phyloP scores from a whole-genome alignment of 805 yeast genomes.

The Saccharomyces kudriavzevii region DNA sequence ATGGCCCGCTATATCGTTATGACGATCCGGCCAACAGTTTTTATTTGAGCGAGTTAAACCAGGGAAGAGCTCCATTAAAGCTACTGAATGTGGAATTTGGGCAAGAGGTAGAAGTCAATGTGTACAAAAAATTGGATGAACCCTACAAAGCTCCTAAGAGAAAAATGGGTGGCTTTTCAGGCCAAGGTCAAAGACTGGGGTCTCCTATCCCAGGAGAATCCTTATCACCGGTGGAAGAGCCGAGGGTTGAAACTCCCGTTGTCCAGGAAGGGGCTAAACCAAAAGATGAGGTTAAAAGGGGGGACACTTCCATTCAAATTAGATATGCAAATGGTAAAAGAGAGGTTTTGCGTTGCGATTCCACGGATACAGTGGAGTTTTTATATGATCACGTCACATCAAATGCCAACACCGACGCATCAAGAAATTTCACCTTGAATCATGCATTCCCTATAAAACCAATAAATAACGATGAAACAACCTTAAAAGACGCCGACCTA shows the following conservation, averaged over 20 bases:
- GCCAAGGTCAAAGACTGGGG: constrained; percentile 80
- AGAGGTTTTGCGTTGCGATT: constrained; percentile 52
- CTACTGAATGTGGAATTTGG: constrained; percentile 77
- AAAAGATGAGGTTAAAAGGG: constrained; percentile 27
- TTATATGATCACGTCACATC: constrained; percentile 57
- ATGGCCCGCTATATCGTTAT: constrained; percentile 75
- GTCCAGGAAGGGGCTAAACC: constrained; percentile 15
- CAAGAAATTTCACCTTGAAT: constrained; percentile 55
- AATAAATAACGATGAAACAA: constrained; percentile 46
- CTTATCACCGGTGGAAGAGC: constrained; percentile 9
- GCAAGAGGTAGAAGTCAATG: constrained; percentile 88
- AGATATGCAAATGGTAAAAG: constrained; percentile 78
- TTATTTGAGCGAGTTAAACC: constrained; percentile 69
- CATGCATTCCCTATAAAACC: constrained; percentile 77
- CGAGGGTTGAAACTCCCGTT: constrained; percentile 20
- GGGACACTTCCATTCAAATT: constrained; percentile 72
- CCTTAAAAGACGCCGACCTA: constrained; percentile 68
- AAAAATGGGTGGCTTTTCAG: constrained; percentile 59
- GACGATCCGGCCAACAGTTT: constrained; percentile 86
- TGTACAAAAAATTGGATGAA: constrained; percentile 74
- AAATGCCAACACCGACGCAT: constrained; percentile 36
- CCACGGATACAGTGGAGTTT: constrained; percentile 54
- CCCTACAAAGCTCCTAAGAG: constrained; percentile 65
- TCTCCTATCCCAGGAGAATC: constrained; percentile 78
- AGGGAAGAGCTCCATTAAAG: constrained; percentile 85